Percentiles rank a stretch among this genome's conserved stretches.
Conservation (phyloP, 352 stramenopile genomes). For the Thalassiosira delicatula region DNA sequence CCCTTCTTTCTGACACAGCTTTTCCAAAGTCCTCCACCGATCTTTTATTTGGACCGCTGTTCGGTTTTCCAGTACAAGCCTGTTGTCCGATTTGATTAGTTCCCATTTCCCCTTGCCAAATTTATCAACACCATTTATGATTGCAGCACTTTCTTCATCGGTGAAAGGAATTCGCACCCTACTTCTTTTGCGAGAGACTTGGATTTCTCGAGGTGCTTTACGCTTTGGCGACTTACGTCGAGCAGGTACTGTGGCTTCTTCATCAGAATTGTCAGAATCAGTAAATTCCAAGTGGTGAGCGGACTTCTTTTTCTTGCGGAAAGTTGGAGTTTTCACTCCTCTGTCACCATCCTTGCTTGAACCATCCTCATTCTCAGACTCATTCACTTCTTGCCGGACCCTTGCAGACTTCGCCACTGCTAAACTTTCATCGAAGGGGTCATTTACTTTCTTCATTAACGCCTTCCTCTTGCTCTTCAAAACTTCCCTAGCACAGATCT, state of each 20-base stretch:
- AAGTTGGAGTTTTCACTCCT: conserved; percentile 7
- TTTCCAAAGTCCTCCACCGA: conserved; percentile 59
- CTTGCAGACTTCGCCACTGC: conserved; percentile 29
- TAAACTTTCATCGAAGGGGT: conserved; percentile 48
- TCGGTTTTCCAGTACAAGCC: conserved; percentile 60
- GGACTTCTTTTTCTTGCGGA: conserved; percentile 45
- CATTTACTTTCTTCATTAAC: conserved; percentile 54
- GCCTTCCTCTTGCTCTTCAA: conserved; percentile 41
- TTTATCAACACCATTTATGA: conserved; percentile 59
- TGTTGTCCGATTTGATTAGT: conserved; percentile 68
- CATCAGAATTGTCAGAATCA: conserved; percentile 33
- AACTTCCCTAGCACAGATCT: neutral
- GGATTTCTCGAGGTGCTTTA: conserved; percentile 11
- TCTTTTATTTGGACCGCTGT: conserved; percentile 75
- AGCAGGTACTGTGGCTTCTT: conserved; percentile 45
- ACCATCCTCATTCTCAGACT: conserved; percentile 17
- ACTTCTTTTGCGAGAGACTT: neutral
- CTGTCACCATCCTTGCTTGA: conserved; percentile 11
- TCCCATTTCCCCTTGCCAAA: conserved; percentile 73
- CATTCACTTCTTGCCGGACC: neutral
- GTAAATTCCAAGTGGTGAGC: conserved; percentile 30
- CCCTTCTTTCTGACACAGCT: no score
- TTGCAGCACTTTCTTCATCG: conserved; percentile 64
- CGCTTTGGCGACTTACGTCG: conserved; percentile 23
- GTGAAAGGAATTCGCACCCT: conserved; percentile 60